Evolutionary conservation across 2,329 filamentous ascomycete species (phyloP).

Genomic region (Penicillium verrucosum): DNA sequence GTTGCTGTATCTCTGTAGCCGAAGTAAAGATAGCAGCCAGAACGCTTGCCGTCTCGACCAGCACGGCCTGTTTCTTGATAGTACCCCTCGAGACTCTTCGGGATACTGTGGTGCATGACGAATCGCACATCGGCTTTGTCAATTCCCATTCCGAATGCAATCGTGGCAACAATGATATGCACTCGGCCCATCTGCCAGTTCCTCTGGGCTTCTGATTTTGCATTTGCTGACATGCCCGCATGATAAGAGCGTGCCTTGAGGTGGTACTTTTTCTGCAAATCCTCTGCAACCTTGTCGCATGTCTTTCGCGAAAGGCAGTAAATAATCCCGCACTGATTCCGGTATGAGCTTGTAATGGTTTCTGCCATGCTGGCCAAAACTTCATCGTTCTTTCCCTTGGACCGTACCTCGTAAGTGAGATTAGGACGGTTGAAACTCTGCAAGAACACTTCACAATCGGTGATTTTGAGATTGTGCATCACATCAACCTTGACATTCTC

Average conservation of each 20-base stretch:
- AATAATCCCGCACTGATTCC: constrained; percentile 77
- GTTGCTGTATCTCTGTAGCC: constrained; percentile 71
- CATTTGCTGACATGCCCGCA: constrained; percentile 66
- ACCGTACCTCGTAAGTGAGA: constrained; percentile 77
- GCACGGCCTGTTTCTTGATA: constrained; percentile 97
- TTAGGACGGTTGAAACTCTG: constrained; percentile 99
- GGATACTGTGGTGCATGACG: constrained; percentile 88
- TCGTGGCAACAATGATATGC: constrained; percentile 94
- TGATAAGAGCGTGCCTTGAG: constrained; percentile 85
- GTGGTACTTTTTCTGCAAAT: constrained; percentile 57
- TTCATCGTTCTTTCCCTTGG: constrained; percentile 62
- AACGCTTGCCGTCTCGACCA: constrained; percentile 81
- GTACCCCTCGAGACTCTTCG: constrained; percentile 95
- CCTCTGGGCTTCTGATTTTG: constrained; percentile 69
- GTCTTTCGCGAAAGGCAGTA: constrained; percentile 85
- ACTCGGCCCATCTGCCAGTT: constrained; percentile 76
- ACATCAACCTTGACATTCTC: constrained; percentile 89
- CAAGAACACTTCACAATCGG: constrained; percentile 71
- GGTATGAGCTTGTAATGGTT: constrained; percentile 67
- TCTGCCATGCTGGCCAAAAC: constrained; percentile 53
- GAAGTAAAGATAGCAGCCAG: constrained; percentile 88
- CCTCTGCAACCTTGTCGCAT: constrained; percentile 74
- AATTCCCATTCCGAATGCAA: constrained; percentile 99
- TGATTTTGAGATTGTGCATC: constrained; percentile 83
- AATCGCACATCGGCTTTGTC: constrained; percentile 96